These are phyloP conservation scores for Coemansia sp. DNA, from an alignment of 192 early-diverging fungal genomes.

Conservation along the genomic window DNA sequence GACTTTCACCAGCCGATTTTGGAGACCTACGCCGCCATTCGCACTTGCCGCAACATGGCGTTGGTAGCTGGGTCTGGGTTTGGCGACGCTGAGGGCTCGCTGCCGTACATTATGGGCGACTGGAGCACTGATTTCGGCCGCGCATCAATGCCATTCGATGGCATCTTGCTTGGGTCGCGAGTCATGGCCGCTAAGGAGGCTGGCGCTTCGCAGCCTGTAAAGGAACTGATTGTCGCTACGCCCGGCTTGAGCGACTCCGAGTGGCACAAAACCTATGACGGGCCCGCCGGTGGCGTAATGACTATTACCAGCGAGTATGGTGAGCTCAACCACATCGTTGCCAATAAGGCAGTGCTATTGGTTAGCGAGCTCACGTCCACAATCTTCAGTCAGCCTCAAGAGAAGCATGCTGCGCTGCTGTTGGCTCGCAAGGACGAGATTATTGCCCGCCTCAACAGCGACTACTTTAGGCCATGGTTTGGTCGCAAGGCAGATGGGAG, in stretches of 20 bases:
- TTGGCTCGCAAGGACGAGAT: constrained; percentile 73
- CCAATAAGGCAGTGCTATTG: constrained; percentile 74
- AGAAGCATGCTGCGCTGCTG: constrained; percentile 71
- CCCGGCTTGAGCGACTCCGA: constrained; percentile 74
- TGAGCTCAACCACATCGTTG: constrained; percentile 90
- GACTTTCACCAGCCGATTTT: constrained; percentile 92
- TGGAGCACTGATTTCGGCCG: constrained; percentile 78
- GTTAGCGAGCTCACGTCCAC: constrained; percentile 80
- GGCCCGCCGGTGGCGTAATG: constrained; percentile 73
- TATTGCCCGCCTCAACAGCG: constrained; percentile 76
- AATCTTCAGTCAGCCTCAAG: constrained; percentile 78
- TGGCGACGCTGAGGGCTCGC: constrained; percentile 77
- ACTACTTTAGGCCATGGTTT: constrained; percentile 85
- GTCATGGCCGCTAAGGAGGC: constrained; percentile 93
- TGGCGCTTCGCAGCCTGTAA: constrained; percentile 76
- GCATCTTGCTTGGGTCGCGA: constrained; percentile 87
- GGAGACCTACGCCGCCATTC: constrained; percentile 62
- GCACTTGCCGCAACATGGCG: constrained; percentile 74
- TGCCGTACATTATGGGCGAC: constrained; percentile 91
- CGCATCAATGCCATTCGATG: constrained; percentile 95
- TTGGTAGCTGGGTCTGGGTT: constrained; percentile 93
- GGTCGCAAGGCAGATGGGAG: constrained; percentile 74
- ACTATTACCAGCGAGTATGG: constrained; percentile 88
- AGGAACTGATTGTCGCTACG: constrained; percentile 82
- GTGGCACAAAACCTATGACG: constrained; percentile 84